Evolutionary conservation across 768 basidiomycete genomes (phyloP).

Genomic region (Suillus weaverae): DNA sequence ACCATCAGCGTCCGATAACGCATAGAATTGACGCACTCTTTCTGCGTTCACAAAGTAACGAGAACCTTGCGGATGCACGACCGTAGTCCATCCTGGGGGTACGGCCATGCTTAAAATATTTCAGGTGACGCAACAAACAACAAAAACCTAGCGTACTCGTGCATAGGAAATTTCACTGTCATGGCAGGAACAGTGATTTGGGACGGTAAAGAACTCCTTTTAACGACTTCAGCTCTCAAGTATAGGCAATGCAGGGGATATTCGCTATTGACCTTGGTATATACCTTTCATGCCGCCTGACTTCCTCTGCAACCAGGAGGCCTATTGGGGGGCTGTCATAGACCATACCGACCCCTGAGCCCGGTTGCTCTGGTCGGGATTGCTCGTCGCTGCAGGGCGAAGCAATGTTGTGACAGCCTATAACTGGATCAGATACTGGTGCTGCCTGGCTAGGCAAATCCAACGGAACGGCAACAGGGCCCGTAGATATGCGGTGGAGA

Average conservation of each 20-base stretch:
- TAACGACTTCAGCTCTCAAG: not conserved
- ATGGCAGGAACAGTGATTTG: not conserved
- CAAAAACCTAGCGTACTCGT: conserved; percentile 1
- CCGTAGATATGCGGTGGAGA: not conserved
- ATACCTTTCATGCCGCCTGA: conserved; percentile 15
- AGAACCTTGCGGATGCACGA: conserved; percentile 13
- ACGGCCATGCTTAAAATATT: not conserved
- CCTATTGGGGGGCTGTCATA: conserved; percentile 12
- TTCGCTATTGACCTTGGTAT: not conserved
- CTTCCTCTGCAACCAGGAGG: conserved; percentile 20
- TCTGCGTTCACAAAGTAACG: not conserved
- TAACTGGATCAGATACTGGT: not conserved
- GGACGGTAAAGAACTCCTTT: not conserved
- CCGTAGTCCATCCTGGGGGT: conserved; percentile 22
- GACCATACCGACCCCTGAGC: not conserved
- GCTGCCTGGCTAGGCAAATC: not conserved
- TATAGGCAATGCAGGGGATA: not conserved
- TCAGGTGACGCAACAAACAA: not conserved
- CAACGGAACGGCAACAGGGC: not conserved
- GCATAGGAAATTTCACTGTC: conserved; percentile 5
- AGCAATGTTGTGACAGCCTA: not conserved
- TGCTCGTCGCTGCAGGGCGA: not conserved
- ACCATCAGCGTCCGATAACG: not conserved
- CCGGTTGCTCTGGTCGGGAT: conserved; percentile 11
- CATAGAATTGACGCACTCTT: not conserved